Evolutionary conservation across 768 basidiomycete species (phyloP).

Genomic region (Trametes villosa): DNA sequence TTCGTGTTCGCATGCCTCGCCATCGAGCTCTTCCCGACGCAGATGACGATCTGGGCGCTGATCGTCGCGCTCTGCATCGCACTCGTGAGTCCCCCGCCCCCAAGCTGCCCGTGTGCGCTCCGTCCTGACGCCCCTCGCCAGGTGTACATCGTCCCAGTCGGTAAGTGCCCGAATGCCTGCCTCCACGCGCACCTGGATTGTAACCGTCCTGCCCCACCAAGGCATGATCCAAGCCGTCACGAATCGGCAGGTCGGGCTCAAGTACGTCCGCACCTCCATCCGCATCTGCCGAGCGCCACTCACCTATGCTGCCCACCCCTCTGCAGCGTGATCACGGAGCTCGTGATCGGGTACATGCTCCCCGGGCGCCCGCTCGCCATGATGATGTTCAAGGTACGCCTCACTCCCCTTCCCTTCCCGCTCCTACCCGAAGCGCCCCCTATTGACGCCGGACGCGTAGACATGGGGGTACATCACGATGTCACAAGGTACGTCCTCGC

Average conservation of each 20-base stretch:
- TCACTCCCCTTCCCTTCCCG: background rate
- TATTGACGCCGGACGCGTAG: conserved; percentile 19
- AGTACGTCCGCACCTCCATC: conserved; percentile 34
- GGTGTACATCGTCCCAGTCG: conserved; percentile 76
- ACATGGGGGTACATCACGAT: conserved; percentile 69
- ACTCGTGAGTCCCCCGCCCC: conserved; percentile 12
- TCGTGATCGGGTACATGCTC: conserved; percentile 62
- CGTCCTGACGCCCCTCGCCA: background rate
- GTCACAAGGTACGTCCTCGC: conserved; percentile 39
- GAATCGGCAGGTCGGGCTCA: conserved; percentile 70
- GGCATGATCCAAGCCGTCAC: conserved; percentile 78
- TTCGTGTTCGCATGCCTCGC: conserved; percentile 64
- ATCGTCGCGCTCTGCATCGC: conserved; percentile 53
- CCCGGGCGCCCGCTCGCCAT: conserved; percentile 72
- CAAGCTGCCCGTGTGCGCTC: background rate
- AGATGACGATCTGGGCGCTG: conserved; percentile 71
- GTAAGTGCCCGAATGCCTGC: conserved; percentile 27
- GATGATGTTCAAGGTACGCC: conserved; percentile 58
- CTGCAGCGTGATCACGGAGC: conserved; percentile 67
- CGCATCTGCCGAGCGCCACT: conserved; percentile 5
- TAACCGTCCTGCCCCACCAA: background rate
- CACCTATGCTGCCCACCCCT: background rate
- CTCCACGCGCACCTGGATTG: too few species aligned
- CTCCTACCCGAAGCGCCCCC: background rate
- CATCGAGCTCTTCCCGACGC: conserved; percentile 65